Percentiles rank a stretch among this genome's conserved stretches.
Evolutionary conservation across 2,329 filamentous ascomycete genomes (phyloP).

Genomic region (Moelleriella libera): DNA sequence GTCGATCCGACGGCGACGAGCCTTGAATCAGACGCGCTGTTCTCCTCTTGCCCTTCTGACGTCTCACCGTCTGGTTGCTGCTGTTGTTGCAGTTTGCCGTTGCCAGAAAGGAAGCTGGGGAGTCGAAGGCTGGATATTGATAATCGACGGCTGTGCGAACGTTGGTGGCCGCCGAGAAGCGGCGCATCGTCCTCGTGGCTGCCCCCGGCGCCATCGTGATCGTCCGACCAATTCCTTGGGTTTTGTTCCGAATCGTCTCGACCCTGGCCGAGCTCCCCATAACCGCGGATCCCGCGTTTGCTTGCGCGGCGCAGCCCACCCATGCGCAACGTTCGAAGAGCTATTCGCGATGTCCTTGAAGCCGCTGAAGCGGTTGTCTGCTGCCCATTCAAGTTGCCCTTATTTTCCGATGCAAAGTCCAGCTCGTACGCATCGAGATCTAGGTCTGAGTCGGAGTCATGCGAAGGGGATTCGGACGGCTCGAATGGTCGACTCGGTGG

Average conservation of each 20-base stretch:
- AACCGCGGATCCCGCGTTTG: constrained; percentile 37
- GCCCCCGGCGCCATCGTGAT: constrained; percentile 45
- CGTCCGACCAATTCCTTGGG: constrained; percentile 49
- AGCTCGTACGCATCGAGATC: constrained; percentile 74
- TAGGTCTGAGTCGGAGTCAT: constrained; percentile 58
- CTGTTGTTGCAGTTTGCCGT: constrained; percentile 8
- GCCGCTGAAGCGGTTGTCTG: constrained; percentile 21
- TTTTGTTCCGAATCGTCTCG: constrained; percentile 50
- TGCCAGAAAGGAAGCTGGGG: constrained; percentile 48
- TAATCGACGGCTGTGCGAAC: constrained; percentile 13
- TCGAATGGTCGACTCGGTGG: constrained; percentile 37
- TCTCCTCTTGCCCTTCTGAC: constrained; percentile 34
- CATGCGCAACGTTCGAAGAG: constrained; percentile 57
- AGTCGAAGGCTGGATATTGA: constrained; percentile 42
- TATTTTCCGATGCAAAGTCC: constrained; percentile 41
- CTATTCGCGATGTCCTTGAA: constrained; percentile 46
- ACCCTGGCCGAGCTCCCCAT: constrained; percentile 45
- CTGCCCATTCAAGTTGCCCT: constrained; percentile 8
- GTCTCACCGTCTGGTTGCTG: constrained; percentile 21
- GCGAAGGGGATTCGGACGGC: constrained; percentile 47
- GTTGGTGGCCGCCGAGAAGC: constrained; percentile 38
- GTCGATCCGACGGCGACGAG: constrained; percentile 60
- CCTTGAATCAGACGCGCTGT: constrained; percentile 57
- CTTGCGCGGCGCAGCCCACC: constrained; percentile 42
- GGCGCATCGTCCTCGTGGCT: constrained; percentile 53